Conservation (phyloP, 2,329 filamentous ascomycete genomes). For the Corniculantispora saksenae region DNA sequence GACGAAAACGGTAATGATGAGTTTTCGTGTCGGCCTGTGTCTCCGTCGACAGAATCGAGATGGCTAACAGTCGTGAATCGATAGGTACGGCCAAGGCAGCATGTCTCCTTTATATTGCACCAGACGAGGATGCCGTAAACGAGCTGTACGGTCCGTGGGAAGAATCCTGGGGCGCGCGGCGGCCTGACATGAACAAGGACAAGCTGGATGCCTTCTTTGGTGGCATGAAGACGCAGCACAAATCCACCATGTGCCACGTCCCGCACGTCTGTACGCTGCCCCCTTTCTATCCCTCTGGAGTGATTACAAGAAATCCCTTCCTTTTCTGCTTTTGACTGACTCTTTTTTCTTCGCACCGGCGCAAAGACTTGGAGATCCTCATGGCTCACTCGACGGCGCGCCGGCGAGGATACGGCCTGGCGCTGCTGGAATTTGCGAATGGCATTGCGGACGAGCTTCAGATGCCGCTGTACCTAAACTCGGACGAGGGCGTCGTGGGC, state of each 20-base stretch:
- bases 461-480: slow-evolving; percentile 23
- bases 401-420: slow-evolving; percentile 20
- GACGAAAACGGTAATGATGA: slow-evolving; percentile 1
- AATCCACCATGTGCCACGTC: slow-evolving; percentile 18
- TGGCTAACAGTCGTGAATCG: neutral
- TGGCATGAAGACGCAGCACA: slow-evolving; percentile 24
- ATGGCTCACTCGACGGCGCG: slow-evolving; percentile 23
- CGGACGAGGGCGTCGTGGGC: slow-evolving; percentile 19
- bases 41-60: no score
- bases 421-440: slow-evolving; percentile 18
- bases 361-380: slow-evolving; percentile 23
- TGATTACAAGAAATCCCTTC: no score
- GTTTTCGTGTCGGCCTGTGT: no score
- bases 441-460: slow-evolving; percentile 20
- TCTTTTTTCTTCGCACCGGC: no score
- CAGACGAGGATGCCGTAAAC: slow-evolving; percentile 19
- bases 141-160: slow-evolving; percentile 11
- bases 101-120: slow-evolving; percentile 10
- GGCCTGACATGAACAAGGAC: slow-evolving; percentile 19
- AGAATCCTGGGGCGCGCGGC: slow-evolving; percentile 13
- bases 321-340: no score
- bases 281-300: no score
- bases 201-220: slow-evolving; percentile 22
- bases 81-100: neutral
- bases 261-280: slow-evolving; percentile 24